Conservation (phyloP, 2,329 filamentous ascomycete genomes). For the Apiospora rasikravindrae region DNA sequence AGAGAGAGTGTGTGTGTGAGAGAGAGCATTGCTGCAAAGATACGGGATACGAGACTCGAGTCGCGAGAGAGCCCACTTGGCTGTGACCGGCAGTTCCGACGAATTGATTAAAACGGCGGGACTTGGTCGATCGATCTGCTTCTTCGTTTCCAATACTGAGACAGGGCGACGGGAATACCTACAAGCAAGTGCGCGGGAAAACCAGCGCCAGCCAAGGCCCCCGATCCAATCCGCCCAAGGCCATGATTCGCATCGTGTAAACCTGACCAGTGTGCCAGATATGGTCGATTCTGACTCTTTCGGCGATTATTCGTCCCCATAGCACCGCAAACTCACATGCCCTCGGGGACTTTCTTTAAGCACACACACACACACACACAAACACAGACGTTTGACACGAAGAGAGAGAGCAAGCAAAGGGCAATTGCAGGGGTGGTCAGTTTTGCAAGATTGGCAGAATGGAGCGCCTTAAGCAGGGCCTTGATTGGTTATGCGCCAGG, state of each 20-base stretch:
- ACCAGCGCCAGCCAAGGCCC: neutral
- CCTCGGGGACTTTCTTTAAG: neutral
- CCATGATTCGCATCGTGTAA: constrained; percentile 8
- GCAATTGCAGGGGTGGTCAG: constrained; percentile 1
- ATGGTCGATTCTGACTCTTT: neutral
- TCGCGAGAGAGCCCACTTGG: neutral
- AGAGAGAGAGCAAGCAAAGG: neutral
- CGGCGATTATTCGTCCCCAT: neutral
- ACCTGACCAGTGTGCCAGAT: constrained; percentile 12
- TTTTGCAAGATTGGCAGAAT: neutral
- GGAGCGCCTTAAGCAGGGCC: constrained; percentile 2
- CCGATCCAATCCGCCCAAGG: neutral
- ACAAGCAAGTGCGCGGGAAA: neutral
- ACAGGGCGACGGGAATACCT: neutral
- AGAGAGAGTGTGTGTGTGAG: too few species aligned
- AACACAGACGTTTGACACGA: too few species aligned
- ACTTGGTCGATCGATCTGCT: constrained; percentile 5
- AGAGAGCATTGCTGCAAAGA: neutral
- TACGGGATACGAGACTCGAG: neutral
- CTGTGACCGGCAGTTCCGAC: constrained; percentile 10
- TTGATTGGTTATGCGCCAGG: constrained; percentile 11
- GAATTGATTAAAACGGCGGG: constrained; percentile 12
- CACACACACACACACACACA: neutral
- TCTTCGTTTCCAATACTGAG: neutral
- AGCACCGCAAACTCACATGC: neutral